Evolutionary conservation across 768 basidiomycete genomes (phyloP).

Genomic region (Mycena metata): DNA sequence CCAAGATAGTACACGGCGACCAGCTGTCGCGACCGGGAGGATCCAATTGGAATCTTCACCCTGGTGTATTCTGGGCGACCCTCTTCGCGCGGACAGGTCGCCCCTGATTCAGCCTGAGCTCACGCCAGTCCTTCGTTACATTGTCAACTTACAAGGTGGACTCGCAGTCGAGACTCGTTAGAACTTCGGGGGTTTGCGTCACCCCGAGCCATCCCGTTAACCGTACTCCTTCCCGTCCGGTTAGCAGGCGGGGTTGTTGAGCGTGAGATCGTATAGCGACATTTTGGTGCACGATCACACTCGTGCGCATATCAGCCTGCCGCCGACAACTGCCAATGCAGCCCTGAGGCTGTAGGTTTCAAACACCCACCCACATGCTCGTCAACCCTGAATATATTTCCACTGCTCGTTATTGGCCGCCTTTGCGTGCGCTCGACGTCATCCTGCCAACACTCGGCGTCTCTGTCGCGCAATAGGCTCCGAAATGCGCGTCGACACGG

Average conservation of each 20-base stretch:
- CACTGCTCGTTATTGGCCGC: not conserved
- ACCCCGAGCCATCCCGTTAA: not conserved
- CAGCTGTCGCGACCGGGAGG: too few relatives aligned
- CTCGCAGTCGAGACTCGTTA: constrained; percentile 10
- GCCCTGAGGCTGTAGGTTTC: too few relatives aligned
- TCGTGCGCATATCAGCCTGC: not conserved
- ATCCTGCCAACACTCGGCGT: not conserved
- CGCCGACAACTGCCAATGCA: not conserved
- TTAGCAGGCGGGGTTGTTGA: not conserved
- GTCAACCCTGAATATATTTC: not conserved
- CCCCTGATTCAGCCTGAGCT: not conserved
- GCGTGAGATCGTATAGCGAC: not conserved
- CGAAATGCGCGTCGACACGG: not conserved
- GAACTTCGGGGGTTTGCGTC: constrained; percentile 15
- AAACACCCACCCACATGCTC: not conserved
- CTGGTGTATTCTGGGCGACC: too few relatives aligned
- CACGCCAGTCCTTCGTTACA: not conserved
- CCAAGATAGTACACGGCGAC: constrained; percentile 7
- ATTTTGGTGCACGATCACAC: too few relatives aligned
- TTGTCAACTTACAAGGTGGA: not conserved
- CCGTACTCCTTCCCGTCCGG: not conserved
- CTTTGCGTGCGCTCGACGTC: not conserved
- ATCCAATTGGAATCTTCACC: too few relatives aligned
- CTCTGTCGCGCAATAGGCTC: not conserved
- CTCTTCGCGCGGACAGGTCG: too few relatives aligned